Conservation (phyloP, 345 rosid genomes). For the Nephelium lappaceum region DNA sequence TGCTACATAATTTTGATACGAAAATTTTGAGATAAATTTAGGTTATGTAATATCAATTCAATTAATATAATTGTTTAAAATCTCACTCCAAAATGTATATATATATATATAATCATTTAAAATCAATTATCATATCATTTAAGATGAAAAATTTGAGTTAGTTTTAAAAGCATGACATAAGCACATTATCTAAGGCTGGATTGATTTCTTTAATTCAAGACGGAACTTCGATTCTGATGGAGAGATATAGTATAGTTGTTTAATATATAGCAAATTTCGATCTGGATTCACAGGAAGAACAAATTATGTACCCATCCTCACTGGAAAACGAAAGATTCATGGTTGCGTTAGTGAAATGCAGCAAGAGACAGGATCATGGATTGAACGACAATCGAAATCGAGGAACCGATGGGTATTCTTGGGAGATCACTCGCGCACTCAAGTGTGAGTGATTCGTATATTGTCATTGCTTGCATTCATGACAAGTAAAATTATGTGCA, state of each 20-base stretch:
- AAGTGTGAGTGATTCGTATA: slow-evolving; percentile 33
- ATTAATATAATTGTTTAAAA: no score
- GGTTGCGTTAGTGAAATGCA: slow-evolving; percentile 70
- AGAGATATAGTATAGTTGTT: background rate
- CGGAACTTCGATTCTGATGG: no score
- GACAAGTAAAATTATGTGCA: background rate
- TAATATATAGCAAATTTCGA: background rate
- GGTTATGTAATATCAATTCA: no score
- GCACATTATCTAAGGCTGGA: no score
- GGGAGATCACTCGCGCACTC: slow-evolving; percentile 92
- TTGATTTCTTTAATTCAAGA: no score
- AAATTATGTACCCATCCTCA: slow-evolving; percentile 78
- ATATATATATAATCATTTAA: no score
- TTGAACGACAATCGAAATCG: slow-evolving; percentile 12
- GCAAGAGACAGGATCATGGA: slow-evolving; percentile 31
- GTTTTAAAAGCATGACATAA: no score
- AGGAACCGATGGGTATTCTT: slow-evolving; percentile 37
- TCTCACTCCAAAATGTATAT: no score
- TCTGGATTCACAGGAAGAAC: slow-evolving; percentile 68
- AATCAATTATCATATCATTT: no score
- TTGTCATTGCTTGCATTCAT: background rate
- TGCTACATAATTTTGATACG: no score
- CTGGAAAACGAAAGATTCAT: slow-evolving; percentile 70
- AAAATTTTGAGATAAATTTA: no score
- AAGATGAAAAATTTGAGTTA: no score